phyloP scores from a whole-genome alignment of 225 moss, liverwort and hornwort genomes.

The Sphagnum tenellum region DNA sequence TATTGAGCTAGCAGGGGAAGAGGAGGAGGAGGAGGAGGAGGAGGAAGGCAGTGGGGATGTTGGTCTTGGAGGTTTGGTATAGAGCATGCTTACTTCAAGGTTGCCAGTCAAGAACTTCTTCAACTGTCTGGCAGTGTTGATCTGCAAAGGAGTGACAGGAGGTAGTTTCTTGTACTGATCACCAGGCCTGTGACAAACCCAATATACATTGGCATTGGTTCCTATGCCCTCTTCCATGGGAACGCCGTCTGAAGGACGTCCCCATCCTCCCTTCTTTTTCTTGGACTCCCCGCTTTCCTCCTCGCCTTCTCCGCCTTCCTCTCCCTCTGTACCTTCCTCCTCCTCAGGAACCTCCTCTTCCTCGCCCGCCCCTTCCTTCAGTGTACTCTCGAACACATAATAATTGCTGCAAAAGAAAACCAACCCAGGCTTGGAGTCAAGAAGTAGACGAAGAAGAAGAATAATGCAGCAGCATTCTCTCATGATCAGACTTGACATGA shows the following conservation, averaged over 20 bases:
- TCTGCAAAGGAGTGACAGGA: slow-evolving; percentile 64
- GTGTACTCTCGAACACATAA: slow-evolving; percentile 74
- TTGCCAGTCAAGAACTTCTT: slow-evolving; percentile 84
- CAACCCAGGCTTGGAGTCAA: too few relatives aligned
- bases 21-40: too few relatives aligned
- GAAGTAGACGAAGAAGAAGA: too few relatives aligned
- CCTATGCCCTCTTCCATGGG: slow-evolving; percentile 61
- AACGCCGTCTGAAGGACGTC: slow-evolving; percentile 53
- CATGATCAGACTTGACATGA: too few relatives aligned
- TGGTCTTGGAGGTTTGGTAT: too few relatives aligned
- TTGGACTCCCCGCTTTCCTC: slow-evolving; percentile 26
- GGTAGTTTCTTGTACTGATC: slow-evolving; percentile 52
- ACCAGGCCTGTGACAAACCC: slow-evolving; percentile 63
- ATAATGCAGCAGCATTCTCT: too few relatives aligned
- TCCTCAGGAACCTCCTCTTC: slow-evolving; percentile 15
- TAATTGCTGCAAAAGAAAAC: slow-evolving; percentile 37
- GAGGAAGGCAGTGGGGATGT: too few relatives aligned
- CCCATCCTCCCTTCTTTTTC: slow-evolving; percentile 33
- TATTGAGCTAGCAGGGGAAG: too few relatives aligned
- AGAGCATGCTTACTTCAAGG: slow-evolving; percentile 33
- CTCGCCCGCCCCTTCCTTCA: slow-evolving; percentile 33
- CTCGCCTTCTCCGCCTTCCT: slow-evolving; percentile 9
- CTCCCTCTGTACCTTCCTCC: slow-evolving; percentile 16
- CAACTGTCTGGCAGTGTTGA: slow-evolving; percentile 49
- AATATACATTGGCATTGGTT: slow-evolving; percentile 70